Conservation (phyloP, 495 filamentous ascomycete species). For the Penicillium diatomitis region DNA sequence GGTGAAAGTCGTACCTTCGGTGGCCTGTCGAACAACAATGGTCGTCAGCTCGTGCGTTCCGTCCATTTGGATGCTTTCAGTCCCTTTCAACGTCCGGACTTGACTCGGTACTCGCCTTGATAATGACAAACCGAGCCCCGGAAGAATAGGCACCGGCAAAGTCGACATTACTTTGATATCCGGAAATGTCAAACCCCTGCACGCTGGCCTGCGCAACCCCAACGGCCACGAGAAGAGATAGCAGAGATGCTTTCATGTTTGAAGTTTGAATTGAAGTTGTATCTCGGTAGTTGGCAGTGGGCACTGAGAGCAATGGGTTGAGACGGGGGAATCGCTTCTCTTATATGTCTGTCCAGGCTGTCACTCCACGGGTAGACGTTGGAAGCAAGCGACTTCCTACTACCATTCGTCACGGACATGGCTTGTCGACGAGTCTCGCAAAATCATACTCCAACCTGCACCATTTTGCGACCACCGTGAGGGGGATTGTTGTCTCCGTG, state of each 20-base stretch:
- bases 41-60: background rate
- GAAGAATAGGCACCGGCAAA: conserved; percentile 44
- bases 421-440: too few species aligned
- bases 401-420: too few species aligned
- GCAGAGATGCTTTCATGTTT: conserved; percentile 9
- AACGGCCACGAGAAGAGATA: conserved; percentile 8
- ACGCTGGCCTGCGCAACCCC: conserved; percentile 31
- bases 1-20: conserved; percentile 47
- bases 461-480: too few species aligned
- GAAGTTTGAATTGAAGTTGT: background rate
- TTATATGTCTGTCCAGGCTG: too few species aligned
- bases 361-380: too few species aligned
- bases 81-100: background rate
- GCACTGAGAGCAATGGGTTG: background rate
- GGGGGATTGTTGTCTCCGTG: too few species aligned
- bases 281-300: background rate
- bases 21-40: conserved; percentile 33
- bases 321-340: too few species aligned
- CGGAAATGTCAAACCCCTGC: conserved; percentile 58
- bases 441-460: too few species aligned
- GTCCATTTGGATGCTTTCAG: background rate
- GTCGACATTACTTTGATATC: conserved; percentile 50
- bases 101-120: conserved; percentile 41
- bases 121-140: conserved; percentile 59
- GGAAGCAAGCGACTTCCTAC: too few species aligned